A percentile compares a stretch with the other conserved stretches of the same genome.
These are phyloP conservation scores for Cephalotrichum gorgonifer DNA, from an alignment of 2,329 filamentous ascomycete genomes.

Conservation along the genomic window DNA sequence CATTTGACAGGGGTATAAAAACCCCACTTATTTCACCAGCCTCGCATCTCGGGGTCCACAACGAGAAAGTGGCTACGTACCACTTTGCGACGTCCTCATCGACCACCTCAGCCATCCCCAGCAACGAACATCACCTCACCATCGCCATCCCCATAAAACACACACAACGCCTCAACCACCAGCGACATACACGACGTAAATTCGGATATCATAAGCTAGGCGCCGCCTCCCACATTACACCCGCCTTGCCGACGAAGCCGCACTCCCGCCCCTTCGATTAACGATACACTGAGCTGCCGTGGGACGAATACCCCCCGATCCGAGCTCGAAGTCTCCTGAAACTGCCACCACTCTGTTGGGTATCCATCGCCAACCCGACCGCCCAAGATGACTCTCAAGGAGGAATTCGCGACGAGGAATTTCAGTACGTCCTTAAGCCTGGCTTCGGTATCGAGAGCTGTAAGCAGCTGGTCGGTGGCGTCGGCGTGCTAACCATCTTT, in stretches of 20 bases:
- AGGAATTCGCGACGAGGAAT: conserved; percentile 63
- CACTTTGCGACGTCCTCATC: neutral
- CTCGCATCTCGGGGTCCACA: neutral
- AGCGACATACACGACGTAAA: neutral
- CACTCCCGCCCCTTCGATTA: too few relatives aligned
- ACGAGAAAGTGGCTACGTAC: conserved; percentile 5
- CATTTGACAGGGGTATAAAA: neutral
- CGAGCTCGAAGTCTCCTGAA: neutral
- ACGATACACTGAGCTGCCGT: too few relatives aligned
- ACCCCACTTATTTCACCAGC: conserved; percentile 1
- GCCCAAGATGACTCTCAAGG: conserved; percentile 56
- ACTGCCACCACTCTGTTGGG: neutral
- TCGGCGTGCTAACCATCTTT: conserved; percentile 19
- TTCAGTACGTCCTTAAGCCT: conserved; percentile 65
- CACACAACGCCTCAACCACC: neutral
- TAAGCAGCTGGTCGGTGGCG: neutral
- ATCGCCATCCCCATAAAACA: neutral
- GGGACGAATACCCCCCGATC: neutral
- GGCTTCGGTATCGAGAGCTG: neutral
- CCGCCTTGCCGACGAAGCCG: too few relatives aligned
- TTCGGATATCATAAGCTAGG: too few relatives aligned
- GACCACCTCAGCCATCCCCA: neutral
- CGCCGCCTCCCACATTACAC: too few relatives aligned
- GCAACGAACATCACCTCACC: conserved; percentile 3
- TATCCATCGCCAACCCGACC: neutral